These are phyloP conservation scores for Sporothrix pseudoabietina DNA, from an alignment of 2,329 filamentous ascomycete genomes.

Conservation along the genomic window DNA sequence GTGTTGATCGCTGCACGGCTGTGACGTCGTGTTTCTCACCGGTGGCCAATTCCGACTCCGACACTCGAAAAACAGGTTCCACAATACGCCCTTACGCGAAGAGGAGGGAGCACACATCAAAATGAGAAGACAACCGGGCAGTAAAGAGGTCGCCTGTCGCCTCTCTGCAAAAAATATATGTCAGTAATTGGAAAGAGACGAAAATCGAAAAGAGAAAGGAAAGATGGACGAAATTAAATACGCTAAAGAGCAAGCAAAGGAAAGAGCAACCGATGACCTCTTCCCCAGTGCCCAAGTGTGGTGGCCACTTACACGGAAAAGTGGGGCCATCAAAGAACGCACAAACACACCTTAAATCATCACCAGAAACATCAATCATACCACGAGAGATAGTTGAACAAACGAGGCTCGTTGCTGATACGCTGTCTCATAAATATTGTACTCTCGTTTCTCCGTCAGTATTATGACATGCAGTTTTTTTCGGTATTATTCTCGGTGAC, in stretches of 20 bases:
- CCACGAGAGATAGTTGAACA: not conserved
- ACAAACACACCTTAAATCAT: not conserved
- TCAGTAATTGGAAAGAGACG: not conserved
- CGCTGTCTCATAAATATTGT: not conserved
- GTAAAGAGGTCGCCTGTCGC: not conserved
- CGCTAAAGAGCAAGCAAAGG: not conserved
- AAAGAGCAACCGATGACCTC: not conserved
- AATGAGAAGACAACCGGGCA: no score
- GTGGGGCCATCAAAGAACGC: not conserved
- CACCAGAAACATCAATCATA: not conserved
- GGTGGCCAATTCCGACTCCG: constrained; percentile 38
- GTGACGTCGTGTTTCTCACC: constrained; percentile 33
- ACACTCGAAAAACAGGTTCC: constrained; percentile 19
- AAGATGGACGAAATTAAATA: not conserved
- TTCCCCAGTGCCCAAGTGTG: not conserved
- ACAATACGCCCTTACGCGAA: not conserved
- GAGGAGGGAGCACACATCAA: no score
- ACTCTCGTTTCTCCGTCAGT: not conserved
- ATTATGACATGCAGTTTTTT: not conserved
- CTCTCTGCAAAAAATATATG: not conserved
- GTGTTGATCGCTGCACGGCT: constrained; percentile 12
- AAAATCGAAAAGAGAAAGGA: not conserved
- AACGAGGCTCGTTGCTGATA: not conserved
- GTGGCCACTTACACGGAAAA: constrained; percentile 18
- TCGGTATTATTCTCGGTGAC: not conserved